Conservation (phyloP, 495 filamentous ascomycete genomes). For the Aspergillus steynii region DNA sequence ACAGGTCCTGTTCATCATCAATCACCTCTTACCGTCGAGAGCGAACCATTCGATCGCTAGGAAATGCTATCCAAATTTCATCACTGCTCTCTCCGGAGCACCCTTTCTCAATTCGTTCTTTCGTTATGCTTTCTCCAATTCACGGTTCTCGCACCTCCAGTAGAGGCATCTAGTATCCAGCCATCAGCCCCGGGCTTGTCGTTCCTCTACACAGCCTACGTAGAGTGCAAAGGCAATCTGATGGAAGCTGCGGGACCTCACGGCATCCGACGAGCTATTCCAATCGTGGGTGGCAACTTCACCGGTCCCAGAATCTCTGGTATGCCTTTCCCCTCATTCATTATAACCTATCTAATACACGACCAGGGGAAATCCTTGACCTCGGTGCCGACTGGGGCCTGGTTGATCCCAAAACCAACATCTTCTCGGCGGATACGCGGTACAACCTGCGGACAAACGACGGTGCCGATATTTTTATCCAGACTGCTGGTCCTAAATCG, state of each 20-base stretch:
- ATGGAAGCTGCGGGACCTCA: constrained; percentile 24
- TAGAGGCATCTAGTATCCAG: no score
- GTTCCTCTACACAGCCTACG: constrained; percentile 32
- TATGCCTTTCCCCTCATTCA: not conserved
- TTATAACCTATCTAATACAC: not conserved
- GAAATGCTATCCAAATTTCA: no score
- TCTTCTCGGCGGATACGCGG: constrained; percentile 35
- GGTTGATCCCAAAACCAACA: constrained; percentile 26
- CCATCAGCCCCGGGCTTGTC: constrained; percentile 27
- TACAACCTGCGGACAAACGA: constrained; percentile 36
- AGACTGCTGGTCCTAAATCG: constrained; percentile 25
- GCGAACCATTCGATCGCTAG: no score
- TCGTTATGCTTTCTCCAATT: no score
- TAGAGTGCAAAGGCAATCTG: constrained; percentile 23
- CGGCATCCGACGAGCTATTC: constrained; percentile 29
- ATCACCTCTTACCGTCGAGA: no score
- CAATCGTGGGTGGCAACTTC: constrained; percentile 36
- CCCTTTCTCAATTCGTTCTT: no score
- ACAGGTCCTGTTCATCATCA: no score
- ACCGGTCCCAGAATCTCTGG: constrained; percentile 29
- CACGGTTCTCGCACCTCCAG: no score
- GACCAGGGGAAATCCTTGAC: constrained; percentile 27
- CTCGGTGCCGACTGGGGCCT: constrained; percentile 37
- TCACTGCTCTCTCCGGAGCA: no score
- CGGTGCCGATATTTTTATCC: constrained; percentile 30